These are phyloP conservation scores for Alloteropsis semialata DNA, from an alignment of 176 grass and related monocot genomes.

Conservation along the genomic window DNA sequence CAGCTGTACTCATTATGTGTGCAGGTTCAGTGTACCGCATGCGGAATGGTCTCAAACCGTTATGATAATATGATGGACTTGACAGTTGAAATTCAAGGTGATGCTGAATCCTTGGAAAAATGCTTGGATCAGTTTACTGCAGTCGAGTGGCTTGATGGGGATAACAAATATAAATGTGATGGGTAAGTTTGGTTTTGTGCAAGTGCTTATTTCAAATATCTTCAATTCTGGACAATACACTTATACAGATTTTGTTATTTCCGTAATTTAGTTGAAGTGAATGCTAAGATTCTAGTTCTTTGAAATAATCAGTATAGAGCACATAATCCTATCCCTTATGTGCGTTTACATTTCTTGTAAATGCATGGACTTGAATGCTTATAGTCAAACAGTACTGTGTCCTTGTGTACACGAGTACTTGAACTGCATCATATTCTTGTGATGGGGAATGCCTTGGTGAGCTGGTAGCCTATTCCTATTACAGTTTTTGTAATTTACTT, in stretches of 20 bases:
- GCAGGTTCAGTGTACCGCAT: slow-evolving; percentile 82
- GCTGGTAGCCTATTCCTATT: slow-evolving; percentile 5
- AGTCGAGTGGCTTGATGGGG: slow-evolving; percentile 97
- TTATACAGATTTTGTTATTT: slow-evolving; percentile 4
- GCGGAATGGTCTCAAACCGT: slow-evolving; percentile 87
- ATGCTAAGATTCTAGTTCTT: slow-evolving; percentile 18
- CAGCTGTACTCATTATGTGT: slow-evolving; percentile 12
- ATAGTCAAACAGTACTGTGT: not conserved
- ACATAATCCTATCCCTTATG: not conserved
- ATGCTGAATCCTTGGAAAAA: slow-evolving; percentile 83
- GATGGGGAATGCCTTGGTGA: not conserved
- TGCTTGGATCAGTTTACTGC: slow-evolving; percentile 97
- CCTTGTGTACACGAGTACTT: slow-evolving; percentile 5
- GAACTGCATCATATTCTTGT: slow-evolving; percentile 7
- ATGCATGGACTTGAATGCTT: slow-evolving; percentile 5
- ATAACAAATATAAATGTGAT: slow-evolving; percentile 98
- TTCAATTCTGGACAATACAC: not conserved
- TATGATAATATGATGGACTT: slow-evolving; percentile 99
- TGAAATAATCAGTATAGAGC: not conserved
- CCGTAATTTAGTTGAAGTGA: slow-evolving; percentile 5
- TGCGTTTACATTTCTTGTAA: not conserved
- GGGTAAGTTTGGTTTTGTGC: slow-evolving; percentile 59
- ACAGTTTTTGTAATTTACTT: slow-evolving; percentile 3
- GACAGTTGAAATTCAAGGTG: slow-evolving; percentile 99
- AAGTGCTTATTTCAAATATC: slow-evolving; percentile 8